Evolutionary conservation across 148 eudicot species (phyloP).

Genomic region (Gaultheria prostrata): DNA sequence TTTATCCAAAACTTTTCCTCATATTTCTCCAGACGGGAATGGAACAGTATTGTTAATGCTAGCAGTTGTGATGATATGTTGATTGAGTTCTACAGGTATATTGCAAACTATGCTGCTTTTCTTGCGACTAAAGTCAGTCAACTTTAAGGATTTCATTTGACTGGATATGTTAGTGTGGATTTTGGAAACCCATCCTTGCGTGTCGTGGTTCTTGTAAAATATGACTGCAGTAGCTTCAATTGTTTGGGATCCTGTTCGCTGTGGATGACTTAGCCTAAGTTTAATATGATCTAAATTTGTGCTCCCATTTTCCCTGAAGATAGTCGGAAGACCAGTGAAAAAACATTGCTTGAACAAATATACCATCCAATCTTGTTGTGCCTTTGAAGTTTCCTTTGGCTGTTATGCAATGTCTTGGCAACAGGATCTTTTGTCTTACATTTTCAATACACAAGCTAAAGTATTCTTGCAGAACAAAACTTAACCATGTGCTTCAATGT

Average conservation of each 20-base stretch:
- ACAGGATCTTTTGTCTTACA: background rate
- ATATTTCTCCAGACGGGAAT: conserved; percentile 65
- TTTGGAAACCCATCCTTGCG: background rate
- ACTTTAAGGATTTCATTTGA: conserved; percentile 9
- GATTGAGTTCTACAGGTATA: conserved; percentile 56
- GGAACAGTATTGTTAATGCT: conserved; percentile 51
- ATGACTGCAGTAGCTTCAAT: background rate
- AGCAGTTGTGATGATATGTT: conserved; percentile 45
- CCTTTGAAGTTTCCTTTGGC: background rate
- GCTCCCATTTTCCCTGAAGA: background rate
- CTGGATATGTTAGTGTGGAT: background rate
- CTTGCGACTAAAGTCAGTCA: background rate
- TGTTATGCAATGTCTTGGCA: background rate
- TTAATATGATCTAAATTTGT: background rate
- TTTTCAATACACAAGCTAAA: background rate
- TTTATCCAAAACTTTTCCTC: conserved; percentile 54
- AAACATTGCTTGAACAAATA: background rate
- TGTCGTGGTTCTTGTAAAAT: background rate
- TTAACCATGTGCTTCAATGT: background rate
- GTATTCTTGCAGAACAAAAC: background rate
- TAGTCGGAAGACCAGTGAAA: background rate
- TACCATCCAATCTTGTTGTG: background rate
- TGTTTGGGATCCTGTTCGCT: background rate
- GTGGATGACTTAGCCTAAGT: background rate
- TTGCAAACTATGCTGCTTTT: background rate